These are phyloP conservation scores for Crassisporium funariophilum DNA, from an alignment of 768 basidiomycete genomes.

Conservation along the genomic window DNA sequence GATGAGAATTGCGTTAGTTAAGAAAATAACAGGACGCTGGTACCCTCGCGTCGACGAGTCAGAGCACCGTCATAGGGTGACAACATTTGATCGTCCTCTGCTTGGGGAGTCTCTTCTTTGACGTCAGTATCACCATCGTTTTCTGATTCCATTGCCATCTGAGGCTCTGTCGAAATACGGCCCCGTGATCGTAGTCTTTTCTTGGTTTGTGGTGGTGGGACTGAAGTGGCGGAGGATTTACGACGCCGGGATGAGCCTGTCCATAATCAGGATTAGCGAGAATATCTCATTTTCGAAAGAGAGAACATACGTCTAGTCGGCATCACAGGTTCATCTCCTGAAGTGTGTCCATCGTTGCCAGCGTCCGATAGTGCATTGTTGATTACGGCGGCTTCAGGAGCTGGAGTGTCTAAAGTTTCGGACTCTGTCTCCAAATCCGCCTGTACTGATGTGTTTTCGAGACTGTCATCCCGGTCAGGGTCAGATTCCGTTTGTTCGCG, in stretches of 20 bases:
- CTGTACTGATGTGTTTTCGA: slow-evolving; percentile 4
- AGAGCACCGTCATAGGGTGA: slow-evolving; percentile 31
- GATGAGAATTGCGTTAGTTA: background rate
- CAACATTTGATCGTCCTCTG: slow-evolving; percentile 33
- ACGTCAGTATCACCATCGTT: slow-evolving; percentile 28
- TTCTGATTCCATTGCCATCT: slow-evolving; percentile 24
- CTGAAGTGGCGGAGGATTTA: slow-evolving; percentile 36
- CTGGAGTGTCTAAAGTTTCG: slow-evolving; percentile 13
- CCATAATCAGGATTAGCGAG: background rate
- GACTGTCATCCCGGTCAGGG: slow-evolving; percentile 12
- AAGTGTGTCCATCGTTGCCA: slow-evolving; percentile 15
- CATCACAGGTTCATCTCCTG: slow-evolving; percentile 22
- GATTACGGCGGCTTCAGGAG: slow-evolving; percentile 2
- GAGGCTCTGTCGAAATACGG: slow-evolving; percentile 24
- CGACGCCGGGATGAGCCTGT: slow-evolving; percentile 44
- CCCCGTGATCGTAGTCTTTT: slow-evolving; percentile 32
- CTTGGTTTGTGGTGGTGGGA: slow-evolving; percentile 29
- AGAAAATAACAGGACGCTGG: slow-evolving; percentile 1
- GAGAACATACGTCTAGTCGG: slow-evolving; percentile 34
- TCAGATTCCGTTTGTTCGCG: slow-evolving; percentile 2
- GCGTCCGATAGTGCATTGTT: slow-evolving; percentile 7
- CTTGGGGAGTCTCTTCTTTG: slow-evolving; percentile 28
- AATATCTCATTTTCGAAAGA: background rate
- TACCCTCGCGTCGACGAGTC: slow-evolving; percentile 34
- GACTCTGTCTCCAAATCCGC: slow-evolving; percentile 14